Conservation (phyloP, 805 yeast genomes). For the Kodamaea sagamina region DNA sequence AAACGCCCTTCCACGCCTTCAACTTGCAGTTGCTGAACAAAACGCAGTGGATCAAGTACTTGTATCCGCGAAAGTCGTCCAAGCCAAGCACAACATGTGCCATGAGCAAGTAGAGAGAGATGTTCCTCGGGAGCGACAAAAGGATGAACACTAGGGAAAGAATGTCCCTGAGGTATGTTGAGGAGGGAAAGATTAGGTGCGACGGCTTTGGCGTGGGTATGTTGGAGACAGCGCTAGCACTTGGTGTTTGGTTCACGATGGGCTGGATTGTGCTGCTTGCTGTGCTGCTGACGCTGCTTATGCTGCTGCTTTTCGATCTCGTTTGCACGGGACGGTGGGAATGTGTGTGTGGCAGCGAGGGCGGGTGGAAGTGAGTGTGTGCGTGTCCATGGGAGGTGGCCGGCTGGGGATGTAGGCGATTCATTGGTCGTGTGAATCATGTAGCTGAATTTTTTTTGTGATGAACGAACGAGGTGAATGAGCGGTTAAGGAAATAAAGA, state of each 20-base stretch:
- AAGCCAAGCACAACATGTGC: conserved; percentile 17
- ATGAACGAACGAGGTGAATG: no score
- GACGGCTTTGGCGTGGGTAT: neutral
- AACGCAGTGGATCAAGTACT: conserved; percentile 14
- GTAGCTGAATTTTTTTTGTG: conserved; percentile 3
- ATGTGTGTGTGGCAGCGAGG: no score
- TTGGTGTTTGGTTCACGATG: neutral
- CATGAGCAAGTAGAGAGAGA: conserved; percentile 14
- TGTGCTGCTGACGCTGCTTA: conserved; percentile 1
- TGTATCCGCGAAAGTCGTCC: conserved; percentile 17
- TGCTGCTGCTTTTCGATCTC: neutral
- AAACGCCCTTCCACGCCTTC: neutral
- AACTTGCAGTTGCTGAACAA: conserved; percentile 11
- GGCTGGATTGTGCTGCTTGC: neutral
- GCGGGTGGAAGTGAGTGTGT: neutral
- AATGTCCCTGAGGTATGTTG: conserved; percentile 16
- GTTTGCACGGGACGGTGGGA: no score
- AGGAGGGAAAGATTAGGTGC: conserved; percentile 8
- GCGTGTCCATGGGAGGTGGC: neutral
- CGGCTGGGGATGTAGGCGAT: conserved; percentile 2
- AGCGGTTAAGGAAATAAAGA: no score
- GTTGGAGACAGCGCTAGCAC: neutral
- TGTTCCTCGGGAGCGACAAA: conserved; percentile 16
- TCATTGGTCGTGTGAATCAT: conserved; percentile 5
- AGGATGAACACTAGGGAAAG: conserved; percentile 17